Evolutionary conservation across 2,329 filamentous ascomycete species (phyloP), one percentile per base, ranked within the genome.

Genomic region (Blastomyces silverae): DNA sequence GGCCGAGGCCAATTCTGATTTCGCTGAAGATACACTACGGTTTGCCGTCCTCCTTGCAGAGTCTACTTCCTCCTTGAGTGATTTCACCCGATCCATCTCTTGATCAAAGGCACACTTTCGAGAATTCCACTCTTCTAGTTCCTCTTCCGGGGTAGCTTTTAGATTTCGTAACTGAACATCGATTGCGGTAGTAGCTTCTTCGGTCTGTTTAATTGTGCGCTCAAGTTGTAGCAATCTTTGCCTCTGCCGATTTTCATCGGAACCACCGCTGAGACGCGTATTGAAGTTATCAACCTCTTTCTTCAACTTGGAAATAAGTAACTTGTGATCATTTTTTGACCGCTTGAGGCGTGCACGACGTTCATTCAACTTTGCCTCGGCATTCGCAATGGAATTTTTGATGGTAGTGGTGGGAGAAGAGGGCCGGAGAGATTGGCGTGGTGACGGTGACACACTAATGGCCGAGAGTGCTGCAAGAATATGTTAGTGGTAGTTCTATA

Each of bases 351-450:
- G 83, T 68, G 83, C 81, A 61, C 84, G 83, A 64, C 82, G 81
- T 67, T 88, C 85, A 66, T 82, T 82, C 34, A 87, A 75, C 70
- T 85, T 86, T 62, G 81, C 79, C 71, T 88, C 85, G 50, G 84
- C 84, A 50, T 85, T 84, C 67, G 82, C 78, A 63, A 88, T 86
- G 8, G 86, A 87, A 66, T 87, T 87, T 73, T 83, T 86, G 61
- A 88, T 77, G 0, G 86, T 88, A 20, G 86, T 87, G 17, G 82
- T 84, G 20, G 86, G 86, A 31, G 86, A 88, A 50, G 85, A 85
- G 57, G 86, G 86, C 55, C 85, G 82, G 64, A 87, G 80, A 39
- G 83, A 80, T 67, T 84, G 83, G 66, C 85, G 84, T 60, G 82
- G 79, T 55, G 83, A 79, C 34, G 83, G 78, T 22, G 79, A 74